Evolutionary conservation across 305 asterid genomes (phyloP).

Genomic region (Rubia occidens): DNA sequence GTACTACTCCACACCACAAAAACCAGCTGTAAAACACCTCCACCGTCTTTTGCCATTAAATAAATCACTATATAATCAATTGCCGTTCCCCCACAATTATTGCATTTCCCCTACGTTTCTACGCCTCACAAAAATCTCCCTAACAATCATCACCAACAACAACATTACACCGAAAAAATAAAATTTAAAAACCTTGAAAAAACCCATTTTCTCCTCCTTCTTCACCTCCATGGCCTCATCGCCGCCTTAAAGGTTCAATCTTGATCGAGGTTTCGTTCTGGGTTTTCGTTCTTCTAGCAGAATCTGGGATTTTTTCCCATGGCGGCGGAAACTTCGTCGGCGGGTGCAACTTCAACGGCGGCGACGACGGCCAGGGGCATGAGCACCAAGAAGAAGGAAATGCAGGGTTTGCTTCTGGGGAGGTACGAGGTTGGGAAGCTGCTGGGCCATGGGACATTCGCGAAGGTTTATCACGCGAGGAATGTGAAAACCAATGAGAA

Average conservation of each 20-base stretch:
- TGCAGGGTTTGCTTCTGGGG: conserved; percentile 48
- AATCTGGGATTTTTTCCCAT: conserved; percentile 15
- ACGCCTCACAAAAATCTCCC: conserved; percentile 10
- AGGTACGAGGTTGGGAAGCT: conserved; percentile 66
- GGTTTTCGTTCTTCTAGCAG: too few relatives aligned
- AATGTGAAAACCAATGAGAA: conserved; percentile 56
- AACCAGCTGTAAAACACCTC: conserved; percentile 8
- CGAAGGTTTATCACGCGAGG: conserved; percentile 73
- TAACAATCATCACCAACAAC: background rate
- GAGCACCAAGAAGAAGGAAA: conserved; percentile 45
- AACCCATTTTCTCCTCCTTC: background rate
- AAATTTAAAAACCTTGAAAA: background rate
- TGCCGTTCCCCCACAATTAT: background rate
- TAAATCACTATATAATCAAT: background rate
- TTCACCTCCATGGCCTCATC: conserved; percentile 5
- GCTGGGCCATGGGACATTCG: conserved; percentile 77
- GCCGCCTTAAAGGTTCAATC: conserved; percentile 1
- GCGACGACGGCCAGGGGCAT: conserved; percentile 21
- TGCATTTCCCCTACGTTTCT: background rate
- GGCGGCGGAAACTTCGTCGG: conserved; percentile 28
- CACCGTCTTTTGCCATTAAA: background rate
- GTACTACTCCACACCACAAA: background rate
- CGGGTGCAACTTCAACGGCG: background rate
- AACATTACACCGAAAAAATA: background rate
- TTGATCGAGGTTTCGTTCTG: background rate